Evolutionary conservation across 1,284 basidiomycete genomes (phyloP).

Genomic region (Ganoderma multipileum): DNA sequence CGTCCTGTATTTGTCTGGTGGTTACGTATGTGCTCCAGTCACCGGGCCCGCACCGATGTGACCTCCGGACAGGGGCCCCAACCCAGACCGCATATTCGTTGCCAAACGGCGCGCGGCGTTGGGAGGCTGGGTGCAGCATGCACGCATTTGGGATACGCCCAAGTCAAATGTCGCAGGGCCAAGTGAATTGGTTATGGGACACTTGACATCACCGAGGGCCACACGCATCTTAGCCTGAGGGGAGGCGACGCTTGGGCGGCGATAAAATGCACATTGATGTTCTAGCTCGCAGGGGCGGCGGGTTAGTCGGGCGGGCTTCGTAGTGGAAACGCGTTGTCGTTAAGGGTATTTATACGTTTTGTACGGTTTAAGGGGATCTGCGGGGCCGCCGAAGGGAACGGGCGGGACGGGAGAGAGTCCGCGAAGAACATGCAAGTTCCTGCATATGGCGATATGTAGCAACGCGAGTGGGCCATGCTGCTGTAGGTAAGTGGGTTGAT

Average conservation of each 20-base stretch:
- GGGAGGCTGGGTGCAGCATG: not conserved
- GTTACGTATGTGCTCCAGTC: not conserved
- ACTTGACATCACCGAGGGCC: not conserved
- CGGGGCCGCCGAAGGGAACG: not conserved
- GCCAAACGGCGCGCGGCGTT: not conserved
- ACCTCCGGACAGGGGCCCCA: not conserved
- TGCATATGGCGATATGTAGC: not conserved
- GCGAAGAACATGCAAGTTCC: not conserved
- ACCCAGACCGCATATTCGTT: not conserved
- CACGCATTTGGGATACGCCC: not conserved
- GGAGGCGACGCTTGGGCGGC: not conserved
- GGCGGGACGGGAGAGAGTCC: not conserved
- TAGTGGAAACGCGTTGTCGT: not conserved
- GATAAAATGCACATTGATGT: not conserved
- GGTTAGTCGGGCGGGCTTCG: not conserved
- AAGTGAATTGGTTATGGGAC: not conserved
- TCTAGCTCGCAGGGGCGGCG: not conserved
- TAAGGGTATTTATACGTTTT: not conserved
- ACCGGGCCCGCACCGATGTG: not conserved
- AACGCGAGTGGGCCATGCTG: not conserved
- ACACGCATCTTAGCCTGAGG: not conserved
- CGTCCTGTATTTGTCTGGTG: not conserved
- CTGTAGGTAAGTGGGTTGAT: not conserved
- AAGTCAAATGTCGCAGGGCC: not conserved
- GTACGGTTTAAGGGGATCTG: constrained; percentile 2